A percentile compares a stretch with the other conserved stretches of the same genome.
Evolutionary conservation across 495 filamentous ascomycete genomes (phyloP).

Genomic region (Cladorrhinum samala): DNA sequence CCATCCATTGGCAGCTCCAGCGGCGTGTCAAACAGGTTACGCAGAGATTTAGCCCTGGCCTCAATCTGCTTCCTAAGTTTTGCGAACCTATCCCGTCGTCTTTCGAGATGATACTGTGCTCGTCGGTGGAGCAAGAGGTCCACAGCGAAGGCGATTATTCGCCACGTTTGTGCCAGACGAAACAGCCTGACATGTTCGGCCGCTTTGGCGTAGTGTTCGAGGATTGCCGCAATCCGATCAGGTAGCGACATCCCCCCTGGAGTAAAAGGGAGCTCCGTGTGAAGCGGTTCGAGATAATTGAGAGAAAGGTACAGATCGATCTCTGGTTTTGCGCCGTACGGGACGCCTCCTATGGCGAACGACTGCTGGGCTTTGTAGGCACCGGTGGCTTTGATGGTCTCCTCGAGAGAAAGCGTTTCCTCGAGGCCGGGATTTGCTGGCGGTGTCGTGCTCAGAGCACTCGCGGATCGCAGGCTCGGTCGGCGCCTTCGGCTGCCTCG

Average conservation of each 20-base stretch:
- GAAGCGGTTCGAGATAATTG: constrained; percentile 50
- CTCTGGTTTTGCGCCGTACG: constrained; percentile 45
- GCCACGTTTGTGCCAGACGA: constrained; percentile 70
- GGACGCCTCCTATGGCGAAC: constrained; percentile 56
- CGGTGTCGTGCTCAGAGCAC: constrained; percentile 51
- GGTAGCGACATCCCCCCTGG: constrained; percentile 25
- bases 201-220: constrained; percentile 57
- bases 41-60: constrained; percentile 4
- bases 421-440: constrained; percentile 45
- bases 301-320: constrained; percentile 55
- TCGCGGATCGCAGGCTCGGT: constrained; percentile 31
- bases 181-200: constrained; percentile 54
- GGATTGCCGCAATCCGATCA: constrained; percentile 43
- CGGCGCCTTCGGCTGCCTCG: constrained; percentile 33
- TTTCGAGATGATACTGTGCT: constrained; percentile 49
- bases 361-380: constrained; percentile 51
- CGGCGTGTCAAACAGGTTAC: constrained; percentile 6
- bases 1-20: constrained; percentile 15
- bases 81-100: constrained; percentile 29
- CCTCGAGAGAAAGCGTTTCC: constrained; percentile 54
- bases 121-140: constrained; percentile 53
- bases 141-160: constrained; percentile 57
- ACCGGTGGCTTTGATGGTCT: constrained; percentile 52
- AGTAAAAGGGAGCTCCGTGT: constrained; percentile 32
- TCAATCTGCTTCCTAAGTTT: constrained; percentile 26